Evolutionary conservation across 208 protist genomes (phyloP), one percentile per base, ranked within the genome.

Genomic region (Trypanosoma theileri): DNA sequence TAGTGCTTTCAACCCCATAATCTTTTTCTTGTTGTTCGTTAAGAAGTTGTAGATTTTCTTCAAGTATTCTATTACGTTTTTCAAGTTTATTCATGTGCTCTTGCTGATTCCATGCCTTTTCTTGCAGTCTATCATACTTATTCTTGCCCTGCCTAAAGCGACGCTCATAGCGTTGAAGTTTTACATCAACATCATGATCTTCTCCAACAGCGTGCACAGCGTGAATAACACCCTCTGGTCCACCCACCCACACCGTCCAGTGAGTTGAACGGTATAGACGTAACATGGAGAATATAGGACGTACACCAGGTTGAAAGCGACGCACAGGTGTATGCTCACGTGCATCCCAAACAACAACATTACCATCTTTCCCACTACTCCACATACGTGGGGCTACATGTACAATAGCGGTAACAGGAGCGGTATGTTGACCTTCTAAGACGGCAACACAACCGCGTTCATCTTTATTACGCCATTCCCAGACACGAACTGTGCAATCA

Each of bases 351-450:
- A 74, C 59, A 66, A 85, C 71, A 26, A 94, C 70, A 26, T 58
- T 75, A 59, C 84, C 81, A 62, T 88, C 81, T 75, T 88, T 89
- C 58, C 72, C 83, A 59, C 86, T 81, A 45, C 71, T 85, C 89
- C 85, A 94, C 60, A 94, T 79, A 45, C 73, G 80, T 42, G 85
- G 77, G 24, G 66, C 80, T 40, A 92, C 66, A 60, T 73, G 69
- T 46, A 69, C 70, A 65, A 92, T 55, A 21, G 80, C 63, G 9
- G 79, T 77, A 6, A 92, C 67, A 19, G 86, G 79, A 12, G 81
- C 79, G 44, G 62, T 69, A 68, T 89, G 86, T 4, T 74, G 59
- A 17, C 59, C 77, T 8, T 68, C 73, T 50, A 88, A 59, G 24
- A 73, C 61, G n/a, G 75, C 70, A 24, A 76, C 73, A 62, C 71